Conservation (phyloP, 2,329 filamentous ascomycete genomes). For the Moelleriella libera region DNA sequence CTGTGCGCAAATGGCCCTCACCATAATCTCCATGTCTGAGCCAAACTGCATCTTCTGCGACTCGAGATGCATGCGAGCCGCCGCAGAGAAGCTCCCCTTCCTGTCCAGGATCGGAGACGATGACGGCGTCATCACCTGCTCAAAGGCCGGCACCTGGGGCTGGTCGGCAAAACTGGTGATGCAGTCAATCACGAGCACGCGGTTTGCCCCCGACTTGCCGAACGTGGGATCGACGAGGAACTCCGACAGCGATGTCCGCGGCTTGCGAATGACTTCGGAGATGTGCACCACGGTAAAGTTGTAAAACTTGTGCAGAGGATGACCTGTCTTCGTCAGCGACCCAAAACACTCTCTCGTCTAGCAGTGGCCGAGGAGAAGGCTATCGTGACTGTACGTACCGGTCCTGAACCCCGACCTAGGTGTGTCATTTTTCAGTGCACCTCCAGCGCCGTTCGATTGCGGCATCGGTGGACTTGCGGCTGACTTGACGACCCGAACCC, state of each 20-base stretch:
- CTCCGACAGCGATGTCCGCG: constrained; percentile 29
- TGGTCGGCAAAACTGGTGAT: constrained; percentile 37
- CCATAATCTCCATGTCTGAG: constrained; percentile 55
- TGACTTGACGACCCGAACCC: constrained; percentile 43
- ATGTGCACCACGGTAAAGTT: constrained; percentile 46
- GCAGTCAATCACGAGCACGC: constrained; percentile 48
- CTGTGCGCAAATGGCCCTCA: constrained; percentile 59
- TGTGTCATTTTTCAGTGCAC: constrained; percentile 25
- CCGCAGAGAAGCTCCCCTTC: constrained; percentile 25
- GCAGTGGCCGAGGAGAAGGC: neutral
- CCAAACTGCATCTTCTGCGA: constrained; percentile 43
- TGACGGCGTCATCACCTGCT: constrained; percentile 16
- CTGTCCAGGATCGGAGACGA: constrained; percentile 15
- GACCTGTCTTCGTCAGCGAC: constrained; percentile 24
- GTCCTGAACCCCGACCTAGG: constrained; percentile 31
- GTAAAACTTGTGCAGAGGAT: constrained; percentile 49
- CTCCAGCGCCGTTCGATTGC: constrained; percentile 37
- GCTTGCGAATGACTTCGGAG: constrained; percentile 36
- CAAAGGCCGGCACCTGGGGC: constrained; percentile 32
- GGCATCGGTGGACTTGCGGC: constrained; percentile 41
- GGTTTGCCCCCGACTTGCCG: constrained; percentile 14
- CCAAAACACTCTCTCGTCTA: no score
- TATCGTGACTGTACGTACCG: constrained; percentile 18
- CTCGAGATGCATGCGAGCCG: constrained; percentile 40
- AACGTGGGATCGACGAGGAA: constrained; percentile 24